Evolutionary conservation across 2,329 filamentous ascomycete species (phyloP), one percentile per base, ranked within the genome.

Genomic region (Alternaria gansuensis): DNA sequence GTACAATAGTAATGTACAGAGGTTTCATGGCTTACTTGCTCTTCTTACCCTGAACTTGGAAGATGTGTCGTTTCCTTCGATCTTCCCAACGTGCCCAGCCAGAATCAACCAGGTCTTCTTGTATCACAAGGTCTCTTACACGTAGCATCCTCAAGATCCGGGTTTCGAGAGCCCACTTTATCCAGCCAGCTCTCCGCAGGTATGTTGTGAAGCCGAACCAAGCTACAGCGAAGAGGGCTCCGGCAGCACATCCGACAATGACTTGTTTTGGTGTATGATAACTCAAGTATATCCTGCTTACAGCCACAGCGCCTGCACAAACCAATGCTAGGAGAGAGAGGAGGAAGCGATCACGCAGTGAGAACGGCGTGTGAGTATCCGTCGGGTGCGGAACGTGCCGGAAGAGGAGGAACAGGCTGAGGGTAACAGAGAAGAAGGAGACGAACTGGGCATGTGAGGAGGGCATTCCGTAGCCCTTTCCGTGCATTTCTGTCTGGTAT

Each of bases 391-490:
- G 78, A 14, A 70, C 67, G 77, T 97, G 93, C 60, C 94, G 87
- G 60, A 93, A 82, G 44, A 97, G 84, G 43, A 99, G 84, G 81
- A 98, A 98, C 21, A 99, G 82, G 24, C 87, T 83, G 59, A 98
- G 81, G 62, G 91, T 95, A 57, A 96, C 81, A 57, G 92, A 90
- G 85, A 97, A 98, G 82, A 92, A 99, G 55, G 90, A 86, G 61
- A 94, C 90, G 76, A 97, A 99, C 81, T 99, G 95, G 8, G 95
- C 91, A 80, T 99, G 95, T 36, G 93, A 97, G 7, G 87, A 89
- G 10, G 95, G 95, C 96, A 99, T 99, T 69, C 95, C 96, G 75
- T 99, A 99, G 64, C 95, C 95, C 78, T 96, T 96, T 55, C 92
- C 87, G 73, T 93, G 88, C 82, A 89, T 87, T 78, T 86, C 86